Evolutionary conservation across 169 alveolate species (phyloP).

Genomic region (Cryptosporidium meleagridis): DNA sequence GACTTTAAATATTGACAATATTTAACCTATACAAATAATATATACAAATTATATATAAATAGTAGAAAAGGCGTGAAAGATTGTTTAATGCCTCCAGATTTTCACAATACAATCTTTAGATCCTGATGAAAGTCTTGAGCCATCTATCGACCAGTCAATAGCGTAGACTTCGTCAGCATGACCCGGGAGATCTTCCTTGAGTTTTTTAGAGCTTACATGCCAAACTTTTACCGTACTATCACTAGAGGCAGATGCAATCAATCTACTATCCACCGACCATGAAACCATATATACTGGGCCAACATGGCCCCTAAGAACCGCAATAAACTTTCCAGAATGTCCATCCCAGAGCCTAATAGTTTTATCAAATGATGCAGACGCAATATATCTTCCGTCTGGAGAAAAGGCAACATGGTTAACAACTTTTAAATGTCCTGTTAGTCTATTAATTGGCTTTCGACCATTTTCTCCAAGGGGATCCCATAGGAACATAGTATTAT

Average conservation of each 20-base stretch:
- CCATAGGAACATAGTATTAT: slow-evolving; percentile 96
- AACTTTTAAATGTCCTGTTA: slow-evolving; percentile 97
- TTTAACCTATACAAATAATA: neutral
- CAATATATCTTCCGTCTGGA: slow-evolving; percentile 96
- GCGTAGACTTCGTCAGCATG: slow-evolving; percentile 99
- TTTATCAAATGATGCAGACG: slow-evolving; percentile 98
- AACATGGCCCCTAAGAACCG: slow-evolving; percentile 97
- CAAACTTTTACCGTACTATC: slow-evolving; percentile 89
- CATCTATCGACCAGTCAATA: slow-evolving; percentile 97
- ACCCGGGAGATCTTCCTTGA: slow-evolving; percentile 96
- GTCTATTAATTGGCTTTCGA: slow-evolving; percentile 84
- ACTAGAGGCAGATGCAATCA: slow-evolving; percentile 89
- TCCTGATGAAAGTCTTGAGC: slow-evolving; percentile 95
- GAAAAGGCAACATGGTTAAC: slow-evolving; percentile 96
- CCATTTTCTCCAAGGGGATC: slow-evolving; percentile 83
- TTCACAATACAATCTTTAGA: slow-evolving; percentile 91
- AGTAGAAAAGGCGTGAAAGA: neutral
- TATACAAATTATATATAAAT: neutral
- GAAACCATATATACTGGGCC: slow-evolving; percentile 96
- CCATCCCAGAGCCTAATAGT: slow-evolving; percentile 93
- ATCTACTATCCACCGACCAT: slow-evolving; percentile 97
- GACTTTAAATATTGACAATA: neutral
- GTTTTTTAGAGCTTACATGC: slow-evolving; percentile 92
- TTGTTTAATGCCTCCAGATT: slow-evolving; percentile 90
- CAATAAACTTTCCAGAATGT: slow-evolving; percentile 91